Evolutionary conservation across 169 alveolate species (phyloP).

Genomic region (Cryptosporidium felis): DNA sequence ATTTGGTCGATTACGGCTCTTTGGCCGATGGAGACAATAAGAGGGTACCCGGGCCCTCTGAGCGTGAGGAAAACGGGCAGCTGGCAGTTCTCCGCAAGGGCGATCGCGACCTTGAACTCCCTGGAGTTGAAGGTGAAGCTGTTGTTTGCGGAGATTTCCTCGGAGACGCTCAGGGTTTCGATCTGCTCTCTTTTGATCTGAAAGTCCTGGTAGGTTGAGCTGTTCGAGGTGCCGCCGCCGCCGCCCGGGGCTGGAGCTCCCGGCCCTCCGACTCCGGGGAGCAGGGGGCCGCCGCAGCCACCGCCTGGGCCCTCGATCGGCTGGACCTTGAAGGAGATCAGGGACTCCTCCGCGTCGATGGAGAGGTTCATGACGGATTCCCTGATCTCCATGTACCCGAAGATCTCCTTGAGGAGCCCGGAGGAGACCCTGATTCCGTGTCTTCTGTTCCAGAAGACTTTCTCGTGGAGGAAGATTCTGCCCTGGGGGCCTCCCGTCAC

Average conservation of each 20-base stretch:
- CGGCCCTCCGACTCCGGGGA: not conserved
- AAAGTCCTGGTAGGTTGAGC: conserved; percentile 50
- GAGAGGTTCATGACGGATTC: conserved; percentile 43
- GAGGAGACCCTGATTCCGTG: conserved; percentile 46
- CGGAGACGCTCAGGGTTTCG: conserved; percentile 29
- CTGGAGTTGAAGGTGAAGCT: conserved; percentile 54
- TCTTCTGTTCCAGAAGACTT: conserved; percentile 32
- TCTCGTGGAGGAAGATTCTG: conserved; percentile 33
- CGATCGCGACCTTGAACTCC: conserved; percentile 59
- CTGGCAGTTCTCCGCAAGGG: conserved; percentile 66
- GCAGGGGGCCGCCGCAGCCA: not conserved
- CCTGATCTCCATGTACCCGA: conserved; percentile 40
- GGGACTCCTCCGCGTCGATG: conserved; percentile 13
- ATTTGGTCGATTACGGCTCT: conserved; percentile 61
- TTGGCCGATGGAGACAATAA: conserved; percentile 65
- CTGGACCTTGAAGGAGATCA: conserved; percentile 26
- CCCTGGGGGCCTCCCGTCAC: conserved; percentile 1
- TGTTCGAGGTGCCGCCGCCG: not conserved
- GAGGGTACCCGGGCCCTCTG: conserved; percentile 57
- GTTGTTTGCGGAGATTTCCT: conserved; percentile 4
- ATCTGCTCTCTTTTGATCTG: conserved; percentile 60
- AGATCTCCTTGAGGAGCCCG: conserved; percentile 56
- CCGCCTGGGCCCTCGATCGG: too few species aligned
- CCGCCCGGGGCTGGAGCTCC: not conserved
- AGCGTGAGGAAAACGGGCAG: conserved; percentile 52